Evolutionary conservation across 805 yeast genomes (phyloP).

Genomic region (Ogataea philodendri): DNA sequence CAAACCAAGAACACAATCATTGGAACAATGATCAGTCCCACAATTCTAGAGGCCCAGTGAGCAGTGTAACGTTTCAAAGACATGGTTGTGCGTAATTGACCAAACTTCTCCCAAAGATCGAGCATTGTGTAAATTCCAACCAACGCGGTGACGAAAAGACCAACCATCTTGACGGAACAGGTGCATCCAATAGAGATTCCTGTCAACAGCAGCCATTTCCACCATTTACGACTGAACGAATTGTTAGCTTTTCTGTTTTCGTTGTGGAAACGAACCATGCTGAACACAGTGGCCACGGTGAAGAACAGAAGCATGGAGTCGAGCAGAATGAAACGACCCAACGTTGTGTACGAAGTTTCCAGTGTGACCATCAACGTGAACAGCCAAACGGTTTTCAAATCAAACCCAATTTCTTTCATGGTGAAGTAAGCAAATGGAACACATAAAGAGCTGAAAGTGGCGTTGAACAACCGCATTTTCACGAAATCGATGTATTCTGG

Average conservation of each 20-base stretch:
- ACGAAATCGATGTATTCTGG: slow-evolving; percentile 78
- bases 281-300: slow-evolving; percentile 77
- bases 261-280: slow-evolving; percentile 70
- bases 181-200: slow-evolving; percentile 89
- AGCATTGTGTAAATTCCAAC: slow-evolving; percentile 88
- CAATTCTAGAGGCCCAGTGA: slow-evolving; percentile 67
- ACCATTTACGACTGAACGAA: slow-evolving; percentile 76
- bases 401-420: slow-evolving; percentile 70
- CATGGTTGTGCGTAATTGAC: slow-evolving; percentile 52
- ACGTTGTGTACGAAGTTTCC: slow-evolving; percentile 79
- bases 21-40: slow-evolving; percentile 67
- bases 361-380: slow-evolving; percentile 76
- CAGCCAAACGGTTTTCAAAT: slow-evolving; percentile 70
- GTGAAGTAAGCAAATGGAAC: slow-evolving; percentile 88
- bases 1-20: slow-evolving; percentile 56
- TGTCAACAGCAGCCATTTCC: slow-evolving; percentile 85
- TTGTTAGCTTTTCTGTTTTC: slow-evolving; percentile 44
- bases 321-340: slow-evolving; percentile 84
- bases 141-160: slow-evolving; percentile 80
- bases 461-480: slow-evolving; percentile 85
- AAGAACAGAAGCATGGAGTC: slow-evolving; percentile 91
- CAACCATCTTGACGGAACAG: slow-evolving; percentile 95
- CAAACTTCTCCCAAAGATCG: slow-evolving; percentile 89
- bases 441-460: slow-evolving; percentile 76
- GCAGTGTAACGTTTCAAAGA: slow-evolving; percentile 46